Conservation (phyloP, 2,329 filamentous ascomycete genomes). For the Pezizomycotina sp. region DNA sequence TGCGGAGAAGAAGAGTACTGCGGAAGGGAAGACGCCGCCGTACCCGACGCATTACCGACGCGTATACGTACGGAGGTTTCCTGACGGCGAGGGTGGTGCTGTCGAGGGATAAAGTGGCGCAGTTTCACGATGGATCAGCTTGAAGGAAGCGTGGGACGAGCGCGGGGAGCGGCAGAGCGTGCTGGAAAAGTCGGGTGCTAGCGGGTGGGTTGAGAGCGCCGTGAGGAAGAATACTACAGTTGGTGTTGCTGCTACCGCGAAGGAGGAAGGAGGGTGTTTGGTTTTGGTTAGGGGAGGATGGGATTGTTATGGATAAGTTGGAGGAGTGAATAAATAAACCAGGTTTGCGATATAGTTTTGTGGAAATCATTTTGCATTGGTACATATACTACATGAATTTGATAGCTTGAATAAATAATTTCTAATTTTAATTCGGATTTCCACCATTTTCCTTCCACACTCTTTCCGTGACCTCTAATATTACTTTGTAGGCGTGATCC, state of each 20-base stretch:
- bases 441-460: conserved; percentile 18
- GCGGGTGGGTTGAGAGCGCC: conserved; percentile 18
- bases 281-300: conserved; percentile 13
- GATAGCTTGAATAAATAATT: no score
- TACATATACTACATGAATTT: no score
- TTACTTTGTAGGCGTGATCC: conserved; percentile 52
- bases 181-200: conserved; percentile 9
- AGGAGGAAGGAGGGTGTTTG: conserved; percentile 18
- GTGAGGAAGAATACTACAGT: conserved; percentile 5
- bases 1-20: no score
- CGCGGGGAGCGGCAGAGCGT: conserved; percentile 6
- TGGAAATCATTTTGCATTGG: no score
- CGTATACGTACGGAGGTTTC: conserved; percentile 18
- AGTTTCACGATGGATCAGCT: conserved; percentile 11
- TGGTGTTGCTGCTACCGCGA: conserved; percentile 3
- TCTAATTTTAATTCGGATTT: no score
- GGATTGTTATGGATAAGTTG: conserved; percentile 11
- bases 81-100: conserved; percentile 15
- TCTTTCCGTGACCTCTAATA: conserved; percentile 35
- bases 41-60: conserved; percentile 12
- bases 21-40: not conserved
- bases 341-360: no score
- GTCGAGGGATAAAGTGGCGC: conserved; percentile 11
- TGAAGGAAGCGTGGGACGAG: conserved; percentile 10
- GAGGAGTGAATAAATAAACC: no score